Conservation (phyloP, 139 green algal species). For the Micractinium sp. region DNA sequence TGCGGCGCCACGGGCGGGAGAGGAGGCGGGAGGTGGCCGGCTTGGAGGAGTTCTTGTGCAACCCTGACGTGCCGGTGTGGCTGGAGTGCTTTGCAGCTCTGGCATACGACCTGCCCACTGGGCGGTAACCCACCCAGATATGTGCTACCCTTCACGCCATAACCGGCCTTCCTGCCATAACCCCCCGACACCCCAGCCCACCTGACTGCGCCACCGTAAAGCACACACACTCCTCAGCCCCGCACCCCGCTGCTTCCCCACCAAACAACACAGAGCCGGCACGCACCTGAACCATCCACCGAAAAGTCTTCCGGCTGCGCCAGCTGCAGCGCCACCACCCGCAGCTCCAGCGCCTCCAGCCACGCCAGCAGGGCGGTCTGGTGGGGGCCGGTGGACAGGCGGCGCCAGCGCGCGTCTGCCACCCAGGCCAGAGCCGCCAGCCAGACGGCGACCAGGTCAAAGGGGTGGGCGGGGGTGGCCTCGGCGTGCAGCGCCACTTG, state of each 20-base stretch:
- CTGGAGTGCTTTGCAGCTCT: not conserved
- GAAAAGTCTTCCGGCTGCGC: conserved; percentile 15
- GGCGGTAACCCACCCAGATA: no score
- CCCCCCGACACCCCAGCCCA: not conserved
- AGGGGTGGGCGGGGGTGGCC: not conserved
- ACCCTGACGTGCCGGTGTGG: not conserved
- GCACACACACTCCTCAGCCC: no score
- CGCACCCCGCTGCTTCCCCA: not conserved
- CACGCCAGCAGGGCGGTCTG: not conserved
- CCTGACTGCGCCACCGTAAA: no score
- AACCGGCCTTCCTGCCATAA: no score
- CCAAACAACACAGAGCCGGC: not conserved
- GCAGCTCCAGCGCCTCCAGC: conserved; percentile 29
- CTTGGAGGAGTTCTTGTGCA: no score
- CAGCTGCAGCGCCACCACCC: conserved; percentile 31
- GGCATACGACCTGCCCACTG: no score
- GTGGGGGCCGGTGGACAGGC: conserved; percentile 32
- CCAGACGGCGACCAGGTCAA: conserved; percentile 46
- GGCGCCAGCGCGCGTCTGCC: conserved; percentile 54
- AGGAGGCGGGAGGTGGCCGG: not conserved
- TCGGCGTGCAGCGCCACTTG: conserved; percentile 13
- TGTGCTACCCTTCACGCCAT: no score
- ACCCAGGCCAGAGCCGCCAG: conserved; percentile 53
- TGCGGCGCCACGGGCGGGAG: not conserved
- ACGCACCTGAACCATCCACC: not conserved